These are phyloP conservation scores for Yamadazyma sp. DNA, from an alignment of 1,139 yeast genomes.

Conservation along the genomic window DNA sequence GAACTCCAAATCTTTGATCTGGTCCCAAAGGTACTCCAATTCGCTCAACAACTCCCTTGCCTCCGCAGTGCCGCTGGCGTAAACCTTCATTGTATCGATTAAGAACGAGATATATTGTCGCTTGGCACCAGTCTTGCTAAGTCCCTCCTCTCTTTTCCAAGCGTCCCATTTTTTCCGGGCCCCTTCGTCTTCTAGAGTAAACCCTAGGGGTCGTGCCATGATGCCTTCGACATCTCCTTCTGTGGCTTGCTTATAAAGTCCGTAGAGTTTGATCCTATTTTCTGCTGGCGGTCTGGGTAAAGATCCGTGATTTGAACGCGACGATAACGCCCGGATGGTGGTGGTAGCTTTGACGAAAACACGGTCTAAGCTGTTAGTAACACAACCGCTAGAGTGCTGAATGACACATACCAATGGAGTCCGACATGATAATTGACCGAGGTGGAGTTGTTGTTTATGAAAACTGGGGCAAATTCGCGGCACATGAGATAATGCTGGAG, in stretches of 20 bases:
- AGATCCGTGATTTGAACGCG: constrained; percentile 66
- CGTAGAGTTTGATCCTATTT: constrained; percentile 67
- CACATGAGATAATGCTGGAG: too few species aligned
- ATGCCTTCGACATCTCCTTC: constrained; percentile 78
- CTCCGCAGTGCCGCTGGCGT: constrained; percentile 68
- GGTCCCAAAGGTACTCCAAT: constrained; percentile 73
- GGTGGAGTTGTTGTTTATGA: not conserved
- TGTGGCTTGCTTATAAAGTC: constrained; percentile 84
- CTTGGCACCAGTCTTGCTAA: constrained; percentile 73
- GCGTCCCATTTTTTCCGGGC: constrained; percentile 82
- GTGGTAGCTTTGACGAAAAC: constrained; percentile 80
- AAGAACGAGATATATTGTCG: constrained; percentile 64
- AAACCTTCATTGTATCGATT: constrained; percentile 70
- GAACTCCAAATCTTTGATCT: constrained; percentile 56
- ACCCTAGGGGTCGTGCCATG: constrained; percentile 65
- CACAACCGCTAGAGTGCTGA: not conserved
- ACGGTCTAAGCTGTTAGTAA: constrained; percentile 49
- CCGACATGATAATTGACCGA: constrained; percentile 12
- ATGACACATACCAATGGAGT: constrained; percentile 12
- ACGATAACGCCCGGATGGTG: constrained; percentile 71
- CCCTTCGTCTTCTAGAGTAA: constrained; percentile 60
- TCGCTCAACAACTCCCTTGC: constrained; percentile 67
- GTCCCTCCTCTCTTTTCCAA: constrained; percentile 76
- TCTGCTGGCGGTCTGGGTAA: constrained; percentile 81
- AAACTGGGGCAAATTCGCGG: constrained; percentile 1